Base-by-base conservation (phyloP, 371 early-diverging fungal genomes). In the Syncephalastrum contaminatum region DNA sequence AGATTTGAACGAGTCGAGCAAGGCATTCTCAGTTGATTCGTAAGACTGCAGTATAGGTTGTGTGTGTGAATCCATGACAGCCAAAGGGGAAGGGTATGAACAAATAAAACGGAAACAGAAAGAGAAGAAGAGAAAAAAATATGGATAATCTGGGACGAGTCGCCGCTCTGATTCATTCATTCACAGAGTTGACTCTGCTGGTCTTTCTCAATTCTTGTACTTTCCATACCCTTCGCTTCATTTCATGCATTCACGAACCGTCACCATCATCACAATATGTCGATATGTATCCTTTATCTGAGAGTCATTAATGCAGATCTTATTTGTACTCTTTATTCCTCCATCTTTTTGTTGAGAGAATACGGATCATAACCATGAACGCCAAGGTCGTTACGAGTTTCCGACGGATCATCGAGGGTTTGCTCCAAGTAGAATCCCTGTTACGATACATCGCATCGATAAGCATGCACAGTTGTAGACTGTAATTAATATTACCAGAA, bases 1-100 rank as follows among this genome's bases (percentile, higher is more conserved):
- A 19, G 81, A 75, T 56, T 83, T 83, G 65, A 91, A 91, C 0
- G 81, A 84, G 24, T 79, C 76, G 62, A 82, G 54, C 10, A 84
- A 59, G 3, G 75, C 80, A 63, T 84, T 80, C 58, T 84, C 84
- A 3, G 74, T 73, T 18, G 70, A 72, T 62, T 75, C 75, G 50
- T 71, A 75, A 3, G 73, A 72, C 53, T 69, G 67, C 42, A 77
- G 41, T 27, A 77, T 69, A 40, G 55, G 51, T 44, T 51, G 58
- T 43, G 36, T 36, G 43, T 54, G 54, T 8, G 56, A 55, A 45
- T 55, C 56, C 56, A 55, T 55, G 16, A 30, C 10, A 8, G 36
- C 10, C 36, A 8, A 30, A 30, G 36, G 36, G 3, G 36, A 30
- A 12, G 36, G 36, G 36, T 30, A 30, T 30, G 36, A 5, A 30